Base-by-base conservation (phyloP, 805 yeast species). In the Wickerhamomyces rabaulensis region DNA sequence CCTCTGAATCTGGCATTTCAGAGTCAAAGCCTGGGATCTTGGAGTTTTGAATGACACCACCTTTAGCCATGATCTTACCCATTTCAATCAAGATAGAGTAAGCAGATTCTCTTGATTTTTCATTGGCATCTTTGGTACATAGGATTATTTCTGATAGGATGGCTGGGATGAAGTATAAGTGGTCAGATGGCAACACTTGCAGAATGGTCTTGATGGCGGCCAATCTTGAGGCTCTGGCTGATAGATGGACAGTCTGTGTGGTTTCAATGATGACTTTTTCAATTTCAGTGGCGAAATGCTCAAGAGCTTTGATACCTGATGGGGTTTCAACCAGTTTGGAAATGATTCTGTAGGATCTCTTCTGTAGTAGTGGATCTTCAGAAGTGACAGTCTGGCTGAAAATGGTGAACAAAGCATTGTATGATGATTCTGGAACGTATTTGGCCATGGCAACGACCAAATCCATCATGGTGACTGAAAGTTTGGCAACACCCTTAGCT, bases 41-140 rank as follows among this genome's bases (percentile, higher is more conserved):
- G 16, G 81, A 69, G 59, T 87, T 83, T 45, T 75, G 75, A 40
- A 94, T 75, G 4, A 75, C 57, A 38, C 95, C 92, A 42, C 87
- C 86, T 17, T 66, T 65, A 4, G 33, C 35, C 94, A 94, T 86
- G 52, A 77, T 80, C 41, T 79, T 68, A 52, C 92, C 98, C 89
- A 91, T 87, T 37, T 78, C 75, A 39, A 88, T 81, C 49, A 94
- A 73, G 31, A 86, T 75, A 39, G 79, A 76, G 63, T 84, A 94
- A 1, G 97, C 84, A 15, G 82, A 70, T 52, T 82, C 87, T 62
- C 99, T 79, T 2, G 97, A 80, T 68, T 88, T 87, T 66, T 94
- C 99, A 63, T 92, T 95, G 46, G 81, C 84, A 61, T 90, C 97
- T 66, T 92, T 94, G 7, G 97, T 91, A 25, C 89, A 81, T 57